These are phyloP conservation scores for Viola odorata DNA, from an alignment of 345 rosid species.

Conservation along the genomic window DNA sequence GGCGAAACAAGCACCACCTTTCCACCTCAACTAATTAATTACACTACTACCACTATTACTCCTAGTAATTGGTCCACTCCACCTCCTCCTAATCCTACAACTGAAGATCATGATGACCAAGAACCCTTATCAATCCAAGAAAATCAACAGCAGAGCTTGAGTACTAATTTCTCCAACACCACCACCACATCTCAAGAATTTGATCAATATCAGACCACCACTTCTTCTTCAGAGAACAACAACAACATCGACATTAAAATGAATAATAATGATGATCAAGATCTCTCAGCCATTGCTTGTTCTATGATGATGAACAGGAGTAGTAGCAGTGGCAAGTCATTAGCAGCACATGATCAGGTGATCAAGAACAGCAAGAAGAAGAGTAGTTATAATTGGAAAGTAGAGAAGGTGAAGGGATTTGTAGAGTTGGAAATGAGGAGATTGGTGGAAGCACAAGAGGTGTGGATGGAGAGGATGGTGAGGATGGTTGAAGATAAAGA, in stretches of 20 bases:
- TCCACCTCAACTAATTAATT: slow-evolving; percentile 29
- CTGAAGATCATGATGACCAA: slow-evolving; percentile 10
- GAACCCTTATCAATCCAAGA: slow-evolving; percentile 17
- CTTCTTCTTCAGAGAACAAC: slow-evolving; percentile 44
- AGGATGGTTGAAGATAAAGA: slow-evolving; percentile 46
- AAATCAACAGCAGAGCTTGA: slow-evolving; percentile 16
- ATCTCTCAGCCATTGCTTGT: slow-evolving; percentile 46
- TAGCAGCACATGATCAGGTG: slow-evolving; percentile 26
- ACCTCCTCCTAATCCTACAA: slow-evolving; percentile 10
- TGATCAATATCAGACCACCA: slow-evolving; percentile 9
- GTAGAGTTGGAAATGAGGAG: slow-evolving; percentile 40
- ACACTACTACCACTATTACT: not conserved
- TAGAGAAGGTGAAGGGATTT: slow-evolving; percentile 36
- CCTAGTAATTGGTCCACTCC: slow-evolving; percentile 1
- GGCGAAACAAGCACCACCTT: slow-evolving; percentile 53
- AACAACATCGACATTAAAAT: too few relatives aligned
- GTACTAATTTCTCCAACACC: slow-evolving; percentile 43
- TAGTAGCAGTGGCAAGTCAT: not conserved
- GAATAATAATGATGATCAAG: slow-evolving; percentile 14
- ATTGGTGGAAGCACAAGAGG: slow-evolving; percentile 46
- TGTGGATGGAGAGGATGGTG: slow-evolving; percentile 58
- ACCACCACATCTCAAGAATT: slow-evolving; percentile 38
- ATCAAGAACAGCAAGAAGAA: slow-evolving; percentile 10
- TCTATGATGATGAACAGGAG: slow-evolving; percentile 29
- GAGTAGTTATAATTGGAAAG: slow-evolving; percentile 31